Evolutionary conservation across 2,329 filamentous ascomycete species (phyloP).

Genomic region (Hypocrella siamensis): DNA sequence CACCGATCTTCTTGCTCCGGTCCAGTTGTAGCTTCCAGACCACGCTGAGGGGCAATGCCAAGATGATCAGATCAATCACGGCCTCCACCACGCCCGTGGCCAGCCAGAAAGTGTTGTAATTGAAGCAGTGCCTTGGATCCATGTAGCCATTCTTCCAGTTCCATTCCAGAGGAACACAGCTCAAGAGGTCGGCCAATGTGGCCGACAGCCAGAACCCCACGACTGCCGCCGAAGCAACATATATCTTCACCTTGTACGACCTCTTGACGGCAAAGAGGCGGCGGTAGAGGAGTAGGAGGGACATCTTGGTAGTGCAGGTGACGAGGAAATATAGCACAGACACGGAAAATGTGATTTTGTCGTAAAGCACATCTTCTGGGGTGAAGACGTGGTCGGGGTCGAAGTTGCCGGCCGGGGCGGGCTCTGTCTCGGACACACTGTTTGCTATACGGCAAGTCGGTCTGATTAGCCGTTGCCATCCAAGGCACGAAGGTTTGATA

Average conservation of each 20-base stretch:
- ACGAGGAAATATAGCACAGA: neutral
- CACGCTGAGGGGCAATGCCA: neutral
- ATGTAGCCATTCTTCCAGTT: neutral
- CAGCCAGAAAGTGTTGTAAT: neutral
- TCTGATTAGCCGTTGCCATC: no score
- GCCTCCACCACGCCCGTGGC: neutral
- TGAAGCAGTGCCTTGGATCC: neutral
- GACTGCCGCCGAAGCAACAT: neutral
- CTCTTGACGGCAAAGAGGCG: neutral
- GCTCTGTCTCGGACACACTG: no score
- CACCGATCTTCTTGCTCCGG: neutral
- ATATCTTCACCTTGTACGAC: neutral
- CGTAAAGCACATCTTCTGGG: no score
- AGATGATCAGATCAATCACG: neutral
- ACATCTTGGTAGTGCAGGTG: slow-evolving; percentile 54
- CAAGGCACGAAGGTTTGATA: no score
- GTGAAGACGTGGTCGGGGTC: no score
- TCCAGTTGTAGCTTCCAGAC: neutral
- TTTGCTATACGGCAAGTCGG: no score
- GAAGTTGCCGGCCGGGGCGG: no score
- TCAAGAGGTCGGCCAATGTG: neutral
- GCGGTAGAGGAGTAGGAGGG: slow-evolving; percentile 28
- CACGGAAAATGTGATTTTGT: neutral
- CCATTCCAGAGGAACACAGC: neutral
- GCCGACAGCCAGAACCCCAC: neutral